Evolutionary conservation across 495 filamentous ascomycete species (phyloP).

Genomic region (Melanomma pulvis-pyrius): DNA sequence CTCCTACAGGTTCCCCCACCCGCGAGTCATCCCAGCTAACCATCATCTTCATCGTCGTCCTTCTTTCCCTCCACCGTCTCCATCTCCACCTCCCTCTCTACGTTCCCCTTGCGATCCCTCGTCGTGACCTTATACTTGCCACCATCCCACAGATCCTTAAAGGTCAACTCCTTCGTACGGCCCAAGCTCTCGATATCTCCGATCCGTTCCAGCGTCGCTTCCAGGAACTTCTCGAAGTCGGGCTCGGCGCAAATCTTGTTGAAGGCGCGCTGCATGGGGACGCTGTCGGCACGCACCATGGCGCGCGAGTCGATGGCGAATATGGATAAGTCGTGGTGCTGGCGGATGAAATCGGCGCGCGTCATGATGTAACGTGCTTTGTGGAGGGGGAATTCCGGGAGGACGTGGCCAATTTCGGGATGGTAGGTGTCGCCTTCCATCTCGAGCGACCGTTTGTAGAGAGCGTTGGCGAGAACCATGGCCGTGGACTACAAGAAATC

Average conservation of each 20-base stretch:
- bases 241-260: constrained; percentile 70
- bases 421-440: constrained; percentile 64
- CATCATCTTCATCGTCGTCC: constrained; percentile 30
- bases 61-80: constrained; percentile 40
- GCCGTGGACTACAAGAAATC: constrained; percentile 68
- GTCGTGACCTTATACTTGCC: constrained; percentile 76
- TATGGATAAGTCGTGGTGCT: constrained; percentile 89
- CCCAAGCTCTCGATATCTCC: constrained; percentile 89
- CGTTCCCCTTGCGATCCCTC: constrained; percentile 53
- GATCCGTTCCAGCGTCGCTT: constrained; percentile 82
- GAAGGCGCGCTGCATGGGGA: constrained; percentile 95
- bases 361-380: constrained; percentile 92
- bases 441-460: constrained; percentile 77
- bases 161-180: constrained; percentile 85
- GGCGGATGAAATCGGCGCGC: constrained; percentile 87
- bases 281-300: constrained; percentile 78
- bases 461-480: constrained; percentile 87
- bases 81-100: constrained; percentile 44
- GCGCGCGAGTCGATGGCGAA: constrained; percentile 91
- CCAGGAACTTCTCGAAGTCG: constrained; percentile 79
- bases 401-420: constrained; percentile 66
- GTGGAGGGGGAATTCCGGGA: constrained; percentile 82
- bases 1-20: no score
- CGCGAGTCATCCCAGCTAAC: no score
- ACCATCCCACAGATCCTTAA: constrained; percentile 77